Conservation (phyloP, 768 basidiomycete species). For the Boletus eberwhitei region DNA sequence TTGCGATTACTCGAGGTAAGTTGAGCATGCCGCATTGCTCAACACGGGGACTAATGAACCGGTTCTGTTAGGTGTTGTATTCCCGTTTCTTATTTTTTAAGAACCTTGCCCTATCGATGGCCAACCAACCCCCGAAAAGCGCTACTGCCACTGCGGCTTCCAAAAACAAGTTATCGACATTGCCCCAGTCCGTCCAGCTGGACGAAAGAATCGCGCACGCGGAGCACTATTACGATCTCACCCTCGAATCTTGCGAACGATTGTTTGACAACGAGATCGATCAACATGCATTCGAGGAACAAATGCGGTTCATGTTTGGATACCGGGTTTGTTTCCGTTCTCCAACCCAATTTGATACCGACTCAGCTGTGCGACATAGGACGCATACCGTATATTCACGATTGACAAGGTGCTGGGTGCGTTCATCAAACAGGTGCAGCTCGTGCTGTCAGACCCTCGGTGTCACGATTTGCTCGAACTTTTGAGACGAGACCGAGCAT, state of each 20-base stretch:
- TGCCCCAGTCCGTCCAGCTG: constrained; percentile 26
- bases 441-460: constrained; percentile 62
- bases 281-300: constrained; percentile 83
- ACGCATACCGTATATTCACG: constrained; percentile 88
- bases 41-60: constrained; percentile 1
- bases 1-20: constrained; percentile 84
- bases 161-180: constrained; percentile 28
- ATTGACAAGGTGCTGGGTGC: constrained; percentile 87
- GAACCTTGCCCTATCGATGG: constrained; percentile 51
- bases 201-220: constrained; percentile 43
- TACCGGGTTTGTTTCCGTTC: constrained; percentile 48
- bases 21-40: background rate
- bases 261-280: constrained; percentile 94
- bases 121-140: constrained; percentile 24
- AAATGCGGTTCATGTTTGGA: constrained; percentile 85
- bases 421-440: constrained; percentile 87
- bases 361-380: constrained; percentile 35
- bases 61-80: constrained; percentile 63
- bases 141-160: constrained; percentile 11
- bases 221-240: constrained; percentile 73
- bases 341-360: background rate
- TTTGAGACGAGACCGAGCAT: constrained; percentile 63
- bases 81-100: constrained; percentile 80
- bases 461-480: constrained; percentile 71
- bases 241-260: constrained; percentile 84